These are phyloP conservation scores for Torulaspora globosa DNA, from an alignment of 1,139 yeast genomes.

Conservation along the genomic window DNA sequence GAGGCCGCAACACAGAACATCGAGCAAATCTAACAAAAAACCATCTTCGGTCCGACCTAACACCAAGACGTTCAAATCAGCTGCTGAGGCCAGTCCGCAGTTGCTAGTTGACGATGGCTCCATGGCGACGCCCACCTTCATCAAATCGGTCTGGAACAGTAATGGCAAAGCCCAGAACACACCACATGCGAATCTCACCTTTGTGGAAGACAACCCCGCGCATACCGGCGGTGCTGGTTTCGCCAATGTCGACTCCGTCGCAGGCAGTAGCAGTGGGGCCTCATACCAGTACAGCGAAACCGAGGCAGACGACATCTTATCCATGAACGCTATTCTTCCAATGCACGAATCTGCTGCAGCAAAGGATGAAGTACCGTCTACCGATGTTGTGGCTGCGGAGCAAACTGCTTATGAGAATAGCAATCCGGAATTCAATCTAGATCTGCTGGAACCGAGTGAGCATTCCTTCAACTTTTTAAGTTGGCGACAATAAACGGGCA, in stretches of 20 bases:
- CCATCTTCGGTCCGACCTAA: not conserved
- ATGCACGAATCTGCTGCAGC: slow-evolving; percentile 5
- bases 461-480: slow-evolving; percentile 25
- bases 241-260: slow-evolving; percentile 4
- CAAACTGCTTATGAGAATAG: not conserved
- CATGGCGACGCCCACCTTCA: slow-evolving; percentile 10
- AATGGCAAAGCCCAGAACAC: slow-evolving; percentile 9
- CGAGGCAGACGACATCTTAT: slow-evolving; percentile 8
- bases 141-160: slow-evolving; percentile 10
- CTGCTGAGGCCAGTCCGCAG: slow-evolving; percentile 11
- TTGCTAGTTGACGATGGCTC: slow-evolving; percentile 9
- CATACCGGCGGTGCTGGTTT: slow-evolving; percentile 3
- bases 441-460: slow-evolving; percentile 21
- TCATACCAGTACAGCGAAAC: slow-evolving; percentile 11
- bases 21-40: slow-evolving; percentile 6
- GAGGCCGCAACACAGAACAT: slow-evolving; percentile 6
- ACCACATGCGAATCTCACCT: slow-evolving; percentile 9
- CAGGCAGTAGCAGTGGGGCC: slow-evolving; percentile 12
- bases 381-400: not conserved
- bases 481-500: slow-evolving; percentile 16
- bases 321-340: slow-evolving; percentile 9
- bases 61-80: slow-evolving; percentile 5
- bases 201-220: slow-evolving; percentile 7
- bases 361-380: slow-evolving; percentile 2
- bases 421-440: slow-evolving; percentile 20